phyloP scores from a whole-genome alignment of 768 basidiomycete genomes.

The Mycena epipterygia region DNA sequence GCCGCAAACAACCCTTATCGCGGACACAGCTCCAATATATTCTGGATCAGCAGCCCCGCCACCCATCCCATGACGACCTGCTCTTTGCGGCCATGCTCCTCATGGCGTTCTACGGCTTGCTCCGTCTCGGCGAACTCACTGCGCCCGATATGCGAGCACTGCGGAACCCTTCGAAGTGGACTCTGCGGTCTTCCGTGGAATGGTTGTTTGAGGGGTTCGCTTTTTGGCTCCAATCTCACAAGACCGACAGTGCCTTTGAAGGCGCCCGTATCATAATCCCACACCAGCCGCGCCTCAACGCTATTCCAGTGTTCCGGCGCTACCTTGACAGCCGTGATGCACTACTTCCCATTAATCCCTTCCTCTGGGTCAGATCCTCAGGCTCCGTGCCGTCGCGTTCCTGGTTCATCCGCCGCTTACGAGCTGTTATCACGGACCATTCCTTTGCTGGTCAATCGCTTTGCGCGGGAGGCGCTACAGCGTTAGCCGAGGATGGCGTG shows the following conservation, averaged over 20 bases:
- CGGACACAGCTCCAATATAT: too few species aligned
- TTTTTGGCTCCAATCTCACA: constrained; percentile 43
- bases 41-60: constrained; percentile 28
- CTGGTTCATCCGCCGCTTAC: background rate
- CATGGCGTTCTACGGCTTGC: constrained; percentile 37
- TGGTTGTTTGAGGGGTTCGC: background rate
- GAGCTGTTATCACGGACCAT: background rate
- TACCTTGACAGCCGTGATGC: background rate
- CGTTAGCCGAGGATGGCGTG: background rate
- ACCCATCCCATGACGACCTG: constrained; percentile 3
- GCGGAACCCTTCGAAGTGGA: constrained; percentile 30
- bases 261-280: constrained; percentile 6
- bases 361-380: background rate
- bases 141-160: constrained; percentile 27
- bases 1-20: background rate
- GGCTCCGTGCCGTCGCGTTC: background rate
- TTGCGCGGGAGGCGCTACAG: background rate
- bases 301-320: background rate
- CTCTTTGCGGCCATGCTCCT: constrained; percentile 37
- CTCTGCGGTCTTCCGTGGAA: constrained; percentile 26
- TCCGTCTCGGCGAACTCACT: constrained; percentile 40
- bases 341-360: background rate
- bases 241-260: constrained; percentile 20
- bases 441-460: background rate
- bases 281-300: too few species aligned